Conservation (phyloP, 768 basidiomycete species). For the Hypholoma sublateritium region DNA sequence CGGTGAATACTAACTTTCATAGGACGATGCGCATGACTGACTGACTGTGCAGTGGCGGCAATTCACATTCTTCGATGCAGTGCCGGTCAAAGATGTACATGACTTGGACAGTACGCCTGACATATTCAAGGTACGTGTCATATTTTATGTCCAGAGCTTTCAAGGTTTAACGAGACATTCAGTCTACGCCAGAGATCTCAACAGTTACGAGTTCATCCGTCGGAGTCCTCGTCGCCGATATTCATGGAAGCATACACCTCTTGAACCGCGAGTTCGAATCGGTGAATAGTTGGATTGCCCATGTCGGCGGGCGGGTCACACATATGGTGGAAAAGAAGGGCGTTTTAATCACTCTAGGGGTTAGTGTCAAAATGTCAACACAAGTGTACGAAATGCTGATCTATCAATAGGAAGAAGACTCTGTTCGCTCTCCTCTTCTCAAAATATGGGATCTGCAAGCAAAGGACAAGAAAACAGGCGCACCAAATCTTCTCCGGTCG, state of each 20-base stretch:
- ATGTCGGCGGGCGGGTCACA: slow-evolving; percentile 76
- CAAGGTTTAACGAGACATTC: not conserved
- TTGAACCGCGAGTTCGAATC: slow-evolving; percentile 76
- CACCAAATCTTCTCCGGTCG: slow-evolving; percentile 68
- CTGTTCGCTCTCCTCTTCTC: slow-evolving; percentile 62
- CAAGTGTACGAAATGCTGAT: slow-evolving; percentile 9
- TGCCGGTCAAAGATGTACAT: slow-evolving; percentile 75
- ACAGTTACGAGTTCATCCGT: slow-evolving; percentile 59
- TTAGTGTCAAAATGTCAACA: slow-evolving; percentile 37
- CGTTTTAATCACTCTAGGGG: slow-evolving; percentile 86
- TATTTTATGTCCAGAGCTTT: not conserved
- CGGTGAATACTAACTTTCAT: slow-evolving; percentile 25
- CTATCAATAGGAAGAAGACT: slow-evolving; percentile 67
- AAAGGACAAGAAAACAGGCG: slow-evolving; percentile 61
- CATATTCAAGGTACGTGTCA: slow-evolving; percentile 62
- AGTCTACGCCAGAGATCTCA: slow-evolving; percentile 75
- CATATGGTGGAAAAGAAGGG: slow-evolving; percentile 85
- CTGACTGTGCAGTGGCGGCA: slow-evolving; percentile 66
- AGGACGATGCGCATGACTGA: slow-evolving; percentile 3
- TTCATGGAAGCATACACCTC: slow-evolving; percentile 80
- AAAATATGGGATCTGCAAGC: slow-evolving; percentile 90
- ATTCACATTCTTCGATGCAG: slow-evolving; percentile 86
- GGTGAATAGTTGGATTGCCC: slow-evolving; percentile 74
- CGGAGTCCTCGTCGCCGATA: slow-evolving; percentile 79
- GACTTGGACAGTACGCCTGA: slow-evolving; percentile 76